phyloP scores from a whole-genome alignment of 148 eudicot genomes.

The Rhododendron molle region DNA sequence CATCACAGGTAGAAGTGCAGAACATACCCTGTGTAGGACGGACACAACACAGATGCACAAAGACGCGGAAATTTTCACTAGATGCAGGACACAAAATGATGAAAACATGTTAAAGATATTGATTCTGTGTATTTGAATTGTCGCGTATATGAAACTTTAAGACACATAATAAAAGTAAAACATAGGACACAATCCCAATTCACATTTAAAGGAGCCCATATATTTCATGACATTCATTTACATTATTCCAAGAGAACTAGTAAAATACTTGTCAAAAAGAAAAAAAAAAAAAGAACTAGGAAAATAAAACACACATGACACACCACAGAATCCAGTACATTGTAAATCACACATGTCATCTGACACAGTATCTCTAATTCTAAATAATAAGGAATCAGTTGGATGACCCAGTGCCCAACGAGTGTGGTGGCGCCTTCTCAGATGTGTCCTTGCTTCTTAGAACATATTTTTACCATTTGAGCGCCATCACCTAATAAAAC shows the following conservation, averaged over 20 bases:
- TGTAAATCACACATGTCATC: neutral
- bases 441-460: neutral
- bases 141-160: neutral
- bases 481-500: neutral
- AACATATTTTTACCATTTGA: neutral
- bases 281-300: too few species aligned
- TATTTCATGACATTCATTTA: neutral
- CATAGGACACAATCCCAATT: neutral
- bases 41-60: neutral
- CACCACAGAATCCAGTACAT: neutral
- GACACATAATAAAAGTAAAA: too few species aligned
- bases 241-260: neutral
- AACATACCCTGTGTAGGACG: too few species aligned
- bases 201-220: neutral
- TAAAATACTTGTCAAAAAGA: too few species aligned
- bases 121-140: neutral
- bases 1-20: too few species aligned
- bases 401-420: neutral
- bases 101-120: neutral
- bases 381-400: neutral
- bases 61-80: too few species aligned
- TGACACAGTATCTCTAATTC: neutral
- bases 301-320: too few species aligned
- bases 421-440: neutral
- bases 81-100: neutral